phyloP scores from a whole-genome alignment of 768 basidiomycete genomes.

The Kwoniella heveanensis region DNA sequence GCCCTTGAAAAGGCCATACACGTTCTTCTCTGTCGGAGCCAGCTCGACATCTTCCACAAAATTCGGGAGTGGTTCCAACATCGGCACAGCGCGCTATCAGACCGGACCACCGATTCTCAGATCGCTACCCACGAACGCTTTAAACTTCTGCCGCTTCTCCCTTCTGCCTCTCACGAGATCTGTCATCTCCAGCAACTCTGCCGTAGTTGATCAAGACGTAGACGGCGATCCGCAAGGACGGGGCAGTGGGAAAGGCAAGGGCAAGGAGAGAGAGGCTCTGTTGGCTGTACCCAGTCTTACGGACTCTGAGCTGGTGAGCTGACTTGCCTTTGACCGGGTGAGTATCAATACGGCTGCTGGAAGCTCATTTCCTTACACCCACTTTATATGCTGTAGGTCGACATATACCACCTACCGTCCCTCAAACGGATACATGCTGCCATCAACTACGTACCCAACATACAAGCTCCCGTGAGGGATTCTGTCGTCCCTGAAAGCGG shows the following conservation, averaged over 20 bases:
- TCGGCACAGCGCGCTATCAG: conserved; percentile 1
- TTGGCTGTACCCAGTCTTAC: conserved; percentile 84
- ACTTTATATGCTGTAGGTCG: conserved; percentile 63
- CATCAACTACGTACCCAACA: conserved; percentile 61
- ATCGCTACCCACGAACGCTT: conserved; percentile 84
- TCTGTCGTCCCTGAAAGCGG: conserved; percentile 3
- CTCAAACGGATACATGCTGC: conserved; percentile 76
- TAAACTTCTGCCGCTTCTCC: conserved; percentile 91
- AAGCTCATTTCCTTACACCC: too few relatives aligned
- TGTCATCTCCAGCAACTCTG: too few relatives aligned
- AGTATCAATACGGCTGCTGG: too few relatives aligned
- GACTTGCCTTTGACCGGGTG: too few relatives aligned
- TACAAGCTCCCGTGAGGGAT: conserved; percentile 1
- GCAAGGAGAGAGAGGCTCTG: conserved; percentile 53
- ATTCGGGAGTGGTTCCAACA: neutral
- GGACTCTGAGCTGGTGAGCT: conserved; percentile 75
- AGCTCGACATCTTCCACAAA: too few relatives aligned
- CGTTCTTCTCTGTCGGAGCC: conserved; percentile 5
- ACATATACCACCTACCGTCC: conserved; percentile 79
- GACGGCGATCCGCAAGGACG: neutral
- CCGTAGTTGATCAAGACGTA: neutral
- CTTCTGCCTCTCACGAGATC: conserved; percentile 58
- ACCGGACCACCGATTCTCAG: conserved; percentile 53
- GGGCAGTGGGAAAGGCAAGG: conserved; percentile 26
- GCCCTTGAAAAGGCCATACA: conserved; percentile 28